Conservation (phyloP, 768 basidiomycete genomes). For the Suillus hirtellus region DNA sequence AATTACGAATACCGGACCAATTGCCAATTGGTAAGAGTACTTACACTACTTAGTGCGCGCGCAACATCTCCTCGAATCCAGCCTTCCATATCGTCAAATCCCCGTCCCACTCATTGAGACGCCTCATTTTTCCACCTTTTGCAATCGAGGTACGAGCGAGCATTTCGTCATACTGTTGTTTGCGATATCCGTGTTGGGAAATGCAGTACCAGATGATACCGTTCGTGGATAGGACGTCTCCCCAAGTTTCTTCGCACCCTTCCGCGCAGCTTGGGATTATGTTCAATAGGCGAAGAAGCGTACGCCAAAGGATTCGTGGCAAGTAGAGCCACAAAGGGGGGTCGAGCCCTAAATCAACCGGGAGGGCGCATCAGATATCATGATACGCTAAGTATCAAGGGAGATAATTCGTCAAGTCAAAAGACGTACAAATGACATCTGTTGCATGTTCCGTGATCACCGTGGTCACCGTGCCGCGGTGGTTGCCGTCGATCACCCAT, state of each 20-base stretch:
- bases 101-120: constrained; percentile 52
- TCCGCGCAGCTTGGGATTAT: constrained; percentile 42
- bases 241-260: constrained; percentile 47
- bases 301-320: constrained; percentile 56
- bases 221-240: constrained; percentile 44
- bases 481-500: constrained; percentile 56
- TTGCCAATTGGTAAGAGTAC: too few species aligned
- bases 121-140: constrained; percentile 42
- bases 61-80: constrained; percentile 15
- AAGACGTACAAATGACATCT: constrained; percentile 53
- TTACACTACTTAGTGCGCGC: not conserved
- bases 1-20: too few species aligned
- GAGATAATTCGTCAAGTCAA: not conserved
- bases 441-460: constrained; percentile 43
- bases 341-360: constrained; percentile 54
- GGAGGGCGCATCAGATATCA: not conserved
- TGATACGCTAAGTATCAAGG: not conserved
- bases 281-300: constrained; percentile 45
- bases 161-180: constrained; percentile 21
- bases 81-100: constrained; percentile 43
- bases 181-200: constrained; percentile 36
- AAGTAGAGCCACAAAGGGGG: constrained; percentile 63
- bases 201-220: constrained; percentile 55
- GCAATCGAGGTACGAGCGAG: constrained; percentile 22
- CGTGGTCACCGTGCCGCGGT: constrained; percentile 34